Percentiles rank a stretch among this genome's conserved stretches.
Evolutionary conservation across 2,329 filamentous ascomycete species (phyloP).

Genomic region (Pseudogymnoascus sp.): DNA sequence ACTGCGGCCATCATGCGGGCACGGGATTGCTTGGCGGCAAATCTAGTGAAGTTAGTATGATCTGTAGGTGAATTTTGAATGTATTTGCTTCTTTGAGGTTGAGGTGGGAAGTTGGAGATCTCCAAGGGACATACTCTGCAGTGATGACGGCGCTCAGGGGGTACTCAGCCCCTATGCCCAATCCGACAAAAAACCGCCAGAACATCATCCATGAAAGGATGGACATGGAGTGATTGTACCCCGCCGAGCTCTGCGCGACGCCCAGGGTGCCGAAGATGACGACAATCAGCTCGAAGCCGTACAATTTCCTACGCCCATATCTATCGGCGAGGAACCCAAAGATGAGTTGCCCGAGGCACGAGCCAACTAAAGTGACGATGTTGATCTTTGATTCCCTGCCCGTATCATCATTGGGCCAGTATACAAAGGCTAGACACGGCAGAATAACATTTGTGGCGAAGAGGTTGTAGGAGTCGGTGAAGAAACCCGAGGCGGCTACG

Average conservation of each 20-base stretch:
- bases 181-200: conserved; percentile 40
- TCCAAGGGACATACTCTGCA: conserved; percentile 45
- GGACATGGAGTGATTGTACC: conserved; percentile 33
- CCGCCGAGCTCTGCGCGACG: conserved; percentile 37
- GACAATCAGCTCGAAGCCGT: conserved; percentile 41
- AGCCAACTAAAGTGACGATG: conserved; percentile 38
- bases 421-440: conserved; percentile 40
- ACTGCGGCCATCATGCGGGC: conserved; percentile 61
- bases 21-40: conserved; percentile 49
- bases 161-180: conserved; percentile 60
- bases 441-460: conserved; percentile 44
- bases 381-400: conserved; percentile 29
- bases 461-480: conserved; percentile 36
- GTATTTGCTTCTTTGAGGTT: background rate
- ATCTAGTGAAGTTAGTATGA: conserved; percentile 25
- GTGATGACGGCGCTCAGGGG: conserved; percentile 60
- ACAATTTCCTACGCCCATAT: conserved; percentile 42
- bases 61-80: background rate
- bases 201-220: conserved; percentile 38
- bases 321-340: conserved; percentile 41
- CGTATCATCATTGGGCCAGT: conserved; percentile 34
- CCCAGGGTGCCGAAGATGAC: conserved; percentile 39
- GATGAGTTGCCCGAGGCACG: conserved; percentile 37
- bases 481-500: conserved; percentile 42
- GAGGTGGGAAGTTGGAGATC: background rate